Evolutionary conservation across 129 eudicot species (phyloP).

Genomic region (Deinandra increscens): DNA sequence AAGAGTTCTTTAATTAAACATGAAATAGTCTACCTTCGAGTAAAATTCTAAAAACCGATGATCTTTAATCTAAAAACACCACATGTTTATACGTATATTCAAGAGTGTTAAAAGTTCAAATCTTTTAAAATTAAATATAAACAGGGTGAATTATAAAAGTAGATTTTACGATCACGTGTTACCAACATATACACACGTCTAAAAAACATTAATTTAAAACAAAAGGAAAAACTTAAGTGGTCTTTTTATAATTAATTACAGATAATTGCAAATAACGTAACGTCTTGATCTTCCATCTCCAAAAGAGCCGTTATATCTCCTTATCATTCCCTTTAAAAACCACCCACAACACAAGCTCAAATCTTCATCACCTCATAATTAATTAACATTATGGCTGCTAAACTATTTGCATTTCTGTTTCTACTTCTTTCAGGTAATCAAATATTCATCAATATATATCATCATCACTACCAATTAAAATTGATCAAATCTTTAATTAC

Average conservation of each 20-base stretch:
- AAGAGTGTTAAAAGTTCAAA: too few species aligned
- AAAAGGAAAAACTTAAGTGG: constrained; percentile 5
- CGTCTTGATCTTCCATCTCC: constrained; percentile 33
- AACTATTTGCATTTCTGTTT: constrained; percentile 21
- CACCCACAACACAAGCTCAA: constrained; percentile 23
- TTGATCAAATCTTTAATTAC: neutral
- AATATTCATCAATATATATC: too few species aligned
- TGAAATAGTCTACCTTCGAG: neutral
- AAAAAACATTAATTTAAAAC: too few species aligned
- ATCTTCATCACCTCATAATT: constrained; percentile 15
- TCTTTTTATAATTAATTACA: constrained; percentile 11
- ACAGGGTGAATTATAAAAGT: too few species aligned
- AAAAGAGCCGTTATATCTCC: constrained; percentile 30
- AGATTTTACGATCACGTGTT: too few species aligned
- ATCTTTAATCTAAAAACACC: too few species aligned
- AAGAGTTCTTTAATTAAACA: too few species aligned
- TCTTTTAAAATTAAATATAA: too few species aligned
- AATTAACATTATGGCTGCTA: constrained; percentile 24
- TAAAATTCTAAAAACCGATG: neutral
- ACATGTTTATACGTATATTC: too few species aligned
- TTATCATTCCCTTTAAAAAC: constrained; percentile 15
- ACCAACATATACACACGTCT: too few species aligned
- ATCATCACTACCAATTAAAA: neutral
- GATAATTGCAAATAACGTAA: constrained; percentile 28
- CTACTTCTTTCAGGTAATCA: constrained; percentile 35